Evolutionary conservation across 2,329 filamentous ascomycete species (phyloP).

Genomic region (Corniculantispora saksenae): DNA sequence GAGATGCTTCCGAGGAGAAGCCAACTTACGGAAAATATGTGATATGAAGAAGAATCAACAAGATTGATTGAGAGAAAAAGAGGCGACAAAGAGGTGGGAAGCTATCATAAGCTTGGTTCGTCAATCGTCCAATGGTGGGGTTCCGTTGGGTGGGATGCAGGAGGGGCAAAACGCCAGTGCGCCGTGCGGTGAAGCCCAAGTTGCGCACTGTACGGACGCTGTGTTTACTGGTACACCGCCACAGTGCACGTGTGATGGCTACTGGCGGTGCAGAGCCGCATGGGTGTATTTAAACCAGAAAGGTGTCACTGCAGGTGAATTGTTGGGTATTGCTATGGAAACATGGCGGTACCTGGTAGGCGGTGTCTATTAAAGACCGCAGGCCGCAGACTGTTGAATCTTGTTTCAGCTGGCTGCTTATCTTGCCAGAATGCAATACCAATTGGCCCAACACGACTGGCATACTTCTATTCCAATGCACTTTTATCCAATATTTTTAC

Average conservation of each 20-base stretch:
- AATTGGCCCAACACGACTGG: background rate
- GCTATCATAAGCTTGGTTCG: slow-evolving; percentile 16
- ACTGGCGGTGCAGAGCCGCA: slow-evolving; percentile 9
- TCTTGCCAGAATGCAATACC: background rate
- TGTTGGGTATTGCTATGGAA: background rate
- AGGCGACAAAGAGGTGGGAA: slow-evolving; percentile 14
- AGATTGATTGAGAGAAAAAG: slow-evolving; percentile 25
- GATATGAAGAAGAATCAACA: slow-evolving; percentile 13
- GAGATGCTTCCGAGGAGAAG: background rate
- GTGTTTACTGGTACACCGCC: slow-evolving; percentile 1
- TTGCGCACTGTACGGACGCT: slow-evolving; percentile 13
- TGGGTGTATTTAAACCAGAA: background rate
- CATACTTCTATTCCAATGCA: background rate
- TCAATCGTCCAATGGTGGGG: slow-evolving; percentile 18
- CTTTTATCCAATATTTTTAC: background rate
- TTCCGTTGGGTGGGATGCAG: slow-evolving; percentile 14
- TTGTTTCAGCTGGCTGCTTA: background rate
- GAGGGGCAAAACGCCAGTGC: slow-evolving; percentile 5
- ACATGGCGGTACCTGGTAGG: background rate
- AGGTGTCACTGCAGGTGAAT: background rate
- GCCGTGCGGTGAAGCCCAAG: slow-evolving; percentile 11
- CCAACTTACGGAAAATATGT: background rate
- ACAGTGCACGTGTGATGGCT: slow-evolving; percentile 14
- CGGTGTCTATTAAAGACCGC: background rate
- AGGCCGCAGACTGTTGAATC: background rate